Percentiles rank a stretch among this genome's conserved stretches.
Conservation (phyloP, 352 stramenopile species). For the Phytophthora pseudosyringae region DNA sequence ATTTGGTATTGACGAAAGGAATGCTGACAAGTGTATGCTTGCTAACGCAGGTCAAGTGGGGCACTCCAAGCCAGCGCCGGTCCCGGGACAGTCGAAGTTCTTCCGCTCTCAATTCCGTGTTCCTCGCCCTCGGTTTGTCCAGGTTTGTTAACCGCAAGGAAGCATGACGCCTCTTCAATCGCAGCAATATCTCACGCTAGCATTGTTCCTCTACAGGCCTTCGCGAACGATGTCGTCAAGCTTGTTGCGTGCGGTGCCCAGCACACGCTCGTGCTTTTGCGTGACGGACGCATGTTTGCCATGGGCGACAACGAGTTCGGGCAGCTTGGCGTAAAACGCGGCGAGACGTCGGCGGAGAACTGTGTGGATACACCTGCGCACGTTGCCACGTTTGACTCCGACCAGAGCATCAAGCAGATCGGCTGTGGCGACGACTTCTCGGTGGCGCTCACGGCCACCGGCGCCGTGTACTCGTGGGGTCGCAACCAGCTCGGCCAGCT, state of each 20-base stretch:
- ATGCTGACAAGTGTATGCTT: not conserved
- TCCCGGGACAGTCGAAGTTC: slow-evolving; percentile 73
- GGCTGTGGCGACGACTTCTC: slow-evolving; percentile 73
- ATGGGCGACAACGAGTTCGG: slow-evolving; percentile 83
- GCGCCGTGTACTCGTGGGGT: slow-evolving; percentile 79
- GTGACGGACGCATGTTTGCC: slow-evolving; percentile 63
- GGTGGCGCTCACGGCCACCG: slow-evolving; percentile 53
- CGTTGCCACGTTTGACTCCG: slow-evolving; percentile 28
- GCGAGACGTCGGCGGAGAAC: slow-evolving; percentile 40
- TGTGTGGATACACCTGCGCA: slow-evolving; percentile 46
- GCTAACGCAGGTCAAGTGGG: slow-evolving; percentile 60
- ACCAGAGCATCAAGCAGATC: slow-evolving; percentile 51
- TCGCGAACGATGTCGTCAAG: slow-evolving; percentile 59
- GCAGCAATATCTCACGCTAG: not conserved
- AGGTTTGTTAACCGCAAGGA: slow-evolving; percentile 37
- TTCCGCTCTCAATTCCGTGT: slow-evolving; percentile 83
- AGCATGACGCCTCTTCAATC: not conserved
- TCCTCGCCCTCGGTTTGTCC: slow-evolving; percentile 66
- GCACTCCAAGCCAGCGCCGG: slow-evolving; percentile 58
- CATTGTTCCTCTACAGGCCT: slow-evolving; percentile 36
- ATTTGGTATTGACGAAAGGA: not conserved
- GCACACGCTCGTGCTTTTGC: slow-evolving; percentile 73
- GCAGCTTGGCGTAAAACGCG: slow-evolving; percentile 56
- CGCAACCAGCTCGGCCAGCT: slow-evolving; percentile 74
- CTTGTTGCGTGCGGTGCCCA: slow-evolving; percentile 72